These are phyloP conservation scores for Tetratostichococcus sp. DNA, from an alignment of 139 green algal genomes.

Conservation along the genomic window DNA sequence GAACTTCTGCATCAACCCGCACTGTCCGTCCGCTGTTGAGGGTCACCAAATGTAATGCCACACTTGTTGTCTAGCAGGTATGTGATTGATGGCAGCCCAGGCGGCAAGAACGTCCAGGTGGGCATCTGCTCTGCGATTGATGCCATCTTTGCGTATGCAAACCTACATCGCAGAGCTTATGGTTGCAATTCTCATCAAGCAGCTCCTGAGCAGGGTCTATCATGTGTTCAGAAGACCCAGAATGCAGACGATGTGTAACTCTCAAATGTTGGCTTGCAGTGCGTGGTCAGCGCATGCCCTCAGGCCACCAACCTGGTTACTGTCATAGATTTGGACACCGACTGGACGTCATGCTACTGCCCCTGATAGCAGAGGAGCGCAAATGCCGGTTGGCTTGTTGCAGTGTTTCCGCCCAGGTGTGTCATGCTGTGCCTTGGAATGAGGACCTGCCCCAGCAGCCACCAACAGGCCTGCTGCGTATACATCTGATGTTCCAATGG, in stretches of 20 bases:
- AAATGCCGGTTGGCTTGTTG: too few relatives aligned
- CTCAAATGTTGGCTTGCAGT: conserved; percentile 26
- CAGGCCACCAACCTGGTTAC: conserved; percentile 34
- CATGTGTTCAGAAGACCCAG: not conserved
- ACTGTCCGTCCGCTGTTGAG: too few relatives aligned
- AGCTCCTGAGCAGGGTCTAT: not conserved
- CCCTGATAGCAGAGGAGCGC: conserved; percentile 3
- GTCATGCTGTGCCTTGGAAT: too few relatives aligned
- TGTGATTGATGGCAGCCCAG: conserved; percentile 28
- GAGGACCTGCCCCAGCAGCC: too few relatives aligned
- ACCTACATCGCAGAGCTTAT: not conserved
- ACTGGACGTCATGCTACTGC: conserved; percentile 40
- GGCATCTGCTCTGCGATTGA: not conserved
- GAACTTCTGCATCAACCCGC: too few relatives aligned
- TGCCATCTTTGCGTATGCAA: not conserved
- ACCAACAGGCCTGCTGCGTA: too few relatives aligned
- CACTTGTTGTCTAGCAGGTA: too few relatives aligned
- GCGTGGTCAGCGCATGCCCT: conserved; percentile 38
- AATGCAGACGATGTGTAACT: too few relatives aligned
- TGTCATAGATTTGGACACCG: conserved; percentile 41
- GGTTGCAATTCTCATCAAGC: not conserved
- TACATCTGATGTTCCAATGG: too few relatives aligned
- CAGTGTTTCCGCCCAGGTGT: too few relatives aligned
- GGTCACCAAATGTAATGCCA: too few relatives aligned
- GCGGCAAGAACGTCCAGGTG: conserved; percentile 28